Evolutionary conservation across 2,329 filamentous ascomycete genomes (phyloP), one percentile per base, ranked within the genome.

Genomic region (Acrodontium crateriforme): DNA sequence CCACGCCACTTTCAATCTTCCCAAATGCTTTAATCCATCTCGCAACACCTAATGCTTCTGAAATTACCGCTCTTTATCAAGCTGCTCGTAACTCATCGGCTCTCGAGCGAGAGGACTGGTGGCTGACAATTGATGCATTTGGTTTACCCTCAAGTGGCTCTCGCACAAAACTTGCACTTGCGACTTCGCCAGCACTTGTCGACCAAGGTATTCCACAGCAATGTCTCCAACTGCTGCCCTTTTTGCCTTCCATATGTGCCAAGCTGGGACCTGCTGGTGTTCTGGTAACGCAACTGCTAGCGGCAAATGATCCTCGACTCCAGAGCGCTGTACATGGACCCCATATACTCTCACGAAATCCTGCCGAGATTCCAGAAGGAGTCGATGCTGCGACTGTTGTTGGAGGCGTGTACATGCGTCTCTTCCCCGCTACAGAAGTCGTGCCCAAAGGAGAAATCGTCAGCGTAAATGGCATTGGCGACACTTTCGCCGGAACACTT

Each of bases 401-500:
- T 5, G 61, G 84, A 0, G 87, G 85, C 0, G 65, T 94, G 3
- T 94, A 94, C 47, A 84, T 94, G 75, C 57, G 73, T 5, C 50
- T 76, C 0, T 59, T 82, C 50, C 71, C 79, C 0, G 63, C 78
- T 0, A 69, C 69, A 1, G 73, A 79, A 48, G 56, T 61, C 10
- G 65, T 93, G 5, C 33, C 42, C 2, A 53, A 60, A 0, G 56
- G 67, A 12, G 72, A 89, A 15, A 65, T 92, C 1, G 73, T 87
- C 2, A 93, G 83, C 25, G 87, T 95, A 7, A 95, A 95, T 50
- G 89, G 87, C 0, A 84, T 83, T 2, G 89, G 89, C 0, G 89
- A 98, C 55, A 94, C 89, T 0, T 85, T 95, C 51, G 62, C 91
- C 6, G 89, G 87, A 0, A 78, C 84, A 9, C 43, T 94, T 31